Conservation (phyloP, 1,284 basidiomycete species). For the Ceratobasidium sp. region DNA sequence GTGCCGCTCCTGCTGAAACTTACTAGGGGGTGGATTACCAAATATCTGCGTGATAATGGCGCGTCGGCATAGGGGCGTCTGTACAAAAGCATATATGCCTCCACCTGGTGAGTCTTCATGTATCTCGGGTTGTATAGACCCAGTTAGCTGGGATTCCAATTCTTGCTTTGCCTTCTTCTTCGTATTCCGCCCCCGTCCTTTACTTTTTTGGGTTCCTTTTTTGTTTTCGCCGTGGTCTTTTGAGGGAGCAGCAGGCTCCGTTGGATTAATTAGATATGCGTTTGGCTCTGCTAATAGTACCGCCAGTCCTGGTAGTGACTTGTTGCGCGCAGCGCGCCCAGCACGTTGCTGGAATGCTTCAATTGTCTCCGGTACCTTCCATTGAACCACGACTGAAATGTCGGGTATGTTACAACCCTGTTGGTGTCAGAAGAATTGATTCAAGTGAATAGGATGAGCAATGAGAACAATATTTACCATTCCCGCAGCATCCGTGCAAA, state of each 20-base stretch:
- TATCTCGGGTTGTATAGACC: not conserved
- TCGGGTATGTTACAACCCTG: conserved; percentile 29
- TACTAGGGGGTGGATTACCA: conserved; percentile 5
- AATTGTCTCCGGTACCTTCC: not conserved
- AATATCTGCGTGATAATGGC: conserved; percentile 4
- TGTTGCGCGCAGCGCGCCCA: conserved; percentile 16
- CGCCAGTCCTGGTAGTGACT: not conserved
- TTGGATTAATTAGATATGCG: conserved; percentile 23
- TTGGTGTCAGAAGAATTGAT: not conserved
- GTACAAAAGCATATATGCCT: conserved; percentile 20
- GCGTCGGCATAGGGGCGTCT: not conserved
- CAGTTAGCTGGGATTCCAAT: not conserved
- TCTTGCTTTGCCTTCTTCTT: conserved; percentile 9
- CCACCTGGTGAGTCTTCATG: conserved; percentile 3
- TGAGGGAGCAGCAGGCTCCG: conserved; percentile 1
- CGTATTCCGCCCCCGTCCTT: not conserved
- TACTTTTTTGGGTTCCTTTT: not conserved
- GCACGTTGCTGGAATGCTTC: conserved; percentile 25
- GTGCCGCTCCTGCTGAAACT: not conserved
- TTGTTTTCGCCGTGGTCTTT: too few species aligned
- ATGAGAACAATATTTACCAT: conserved; percentile 13
- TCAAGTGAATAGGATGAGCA: not conserved
- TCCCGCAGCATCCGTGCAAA: conserved; percentile 31
- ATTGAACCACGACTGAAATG: conserved; percentile 17
- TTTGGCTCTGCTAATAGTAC: conserved; percentile 25